These are phyloP conservation scores for Aschersonia sp. DNA, from an alignment of 2,329 filamentous ascomycete genomes.

Conservation along the genomic window DNA sequence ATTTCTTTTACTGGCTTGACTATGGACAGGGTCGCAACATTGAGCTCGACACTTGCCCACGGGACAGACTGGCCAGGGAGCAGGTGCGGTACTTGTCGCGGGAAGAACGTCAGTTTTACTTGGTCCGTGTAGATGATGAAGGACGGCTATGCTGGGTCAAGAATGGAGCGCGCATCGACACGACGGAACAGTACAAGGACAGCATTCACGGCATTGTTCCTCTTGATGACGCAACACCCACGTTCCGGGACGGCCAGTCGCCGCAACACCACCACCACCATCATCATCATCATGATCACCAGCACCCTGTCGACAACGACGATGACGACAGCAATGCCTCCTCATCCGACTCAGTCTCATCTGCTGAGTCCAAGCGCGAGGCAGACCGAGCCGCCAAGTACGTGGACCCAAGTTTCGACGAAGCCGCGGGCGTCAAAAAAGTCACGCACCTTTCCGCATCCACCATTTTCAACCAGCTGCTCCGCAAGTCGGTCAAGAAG, in stretches of 20 bases:
- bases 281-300: not conserved
- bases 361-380: constrained; percentile 32
- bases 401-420: constrained; percentile 45
- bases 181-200: constrained; percentile 60
- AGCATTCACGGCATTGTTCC: constrained; percentile 62
- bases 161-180: constrained; percentile 64
- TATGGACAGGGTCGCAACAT: constrained; percentile 58
- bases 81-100: constrained; percentile 70
- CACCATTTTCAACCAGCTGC: constrained; percentile 62
- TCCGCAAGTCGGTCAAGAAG: constrained; percentile 65
- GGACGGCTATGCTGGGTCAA: constrained; percentile 80
- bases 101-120: constrained; percentile 69
- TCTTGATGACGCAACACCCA: constrained; percentile 42
- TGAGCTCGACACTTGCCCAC: constrained; percentile 56
- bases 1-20: constrained; percentile 92
- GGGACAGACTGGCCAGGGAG: constrained; percentile 61
- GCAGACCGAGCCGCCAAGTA: constrained; percentile 50
- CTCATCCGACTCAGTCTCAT: constrained; percentile 19
- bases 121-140: constrained; percentile 59
- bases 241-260: constrained; percentile 21
- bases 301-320: not conserved
- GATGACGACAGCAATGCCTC: constrained; percentile 5
- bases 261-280: constrained; percentile 2
- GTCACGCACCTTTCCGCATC: constrained; percentile 52
- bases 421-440: constrained; percentile 39